These are phyloP conservation scores for Lactifluus pinguis DNA, from an alignment of 768 basidiomycete genomes.

Conservation along the genomic window DNA sequence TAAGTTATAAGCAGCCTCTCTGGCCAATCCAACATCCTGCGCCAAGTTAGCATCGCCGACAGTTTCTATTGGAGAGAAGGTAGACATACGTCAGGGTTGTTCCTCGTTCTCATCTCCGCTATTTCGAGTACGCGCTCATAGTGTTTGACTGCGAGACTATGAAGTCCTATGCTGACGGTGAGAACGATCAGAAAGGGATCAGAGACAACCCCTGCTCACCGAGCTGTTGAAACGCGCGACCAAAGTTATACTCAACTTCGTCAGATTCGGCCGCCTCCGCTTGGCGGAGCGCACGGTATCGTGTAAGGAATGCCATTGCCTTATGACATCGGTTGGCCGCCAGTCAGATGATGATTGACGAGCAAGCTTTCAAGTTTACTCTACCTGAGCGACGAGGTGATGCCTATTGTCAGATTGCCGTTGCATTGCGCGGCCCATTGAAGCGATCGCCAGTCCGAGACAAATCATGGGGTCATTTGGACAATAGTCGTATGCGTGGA, in stretches of 20 bases:
- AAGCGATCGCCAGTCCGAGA: constrained; percentile 73
- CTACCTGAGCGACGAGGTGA: constrained; percentile 71
- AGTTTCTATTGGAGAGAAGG: background rate
- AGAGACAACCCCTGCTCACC: constrained; percentile 37
- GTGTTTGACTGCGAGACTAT: constrained; percentile 74
- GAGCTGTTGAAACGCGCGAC: constrained; percentile 85
- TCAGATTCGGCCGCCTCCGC: constrained; percentile 35
- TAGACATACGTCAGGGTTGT: constrained; percentile 27
- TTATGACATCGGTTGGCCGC: constrained; percentile 23
- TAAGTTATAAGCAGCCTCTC: constrained; percentile 84
- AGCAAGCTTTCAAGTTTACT: background rate
- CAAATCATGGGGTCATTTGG: constrained; percentile 81
- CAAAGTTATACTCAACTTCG: constrained; percentile 93
- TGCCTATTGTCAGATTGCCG: constrained; percentile 92
- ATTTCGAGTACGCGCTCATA: constrained; percentile 69
- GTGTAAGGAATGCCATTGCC: constrained; percentile 78
- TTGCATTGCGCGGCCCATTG: constrained; percentile 85
- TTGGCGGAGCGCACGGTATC: constrained; percentile 63
- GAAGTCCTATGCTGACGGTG: constrained; percentile 45
- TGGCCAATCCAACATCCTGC: constrained; percentile 46
- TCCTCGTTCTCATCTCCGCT: constrained; percentile 37
- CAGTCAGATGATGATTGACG: background rate
- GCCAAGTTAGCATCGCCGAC: background rate
- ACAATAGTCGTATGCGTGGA: constrained; percentile 82
- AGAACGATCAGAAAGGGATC: background rate